These are phyloP conservation scores for Fusarium falciforme DNA, from an alignment of 2,329 filamentous ascomycete genomes.

Conservation along the genomic window DNA sequence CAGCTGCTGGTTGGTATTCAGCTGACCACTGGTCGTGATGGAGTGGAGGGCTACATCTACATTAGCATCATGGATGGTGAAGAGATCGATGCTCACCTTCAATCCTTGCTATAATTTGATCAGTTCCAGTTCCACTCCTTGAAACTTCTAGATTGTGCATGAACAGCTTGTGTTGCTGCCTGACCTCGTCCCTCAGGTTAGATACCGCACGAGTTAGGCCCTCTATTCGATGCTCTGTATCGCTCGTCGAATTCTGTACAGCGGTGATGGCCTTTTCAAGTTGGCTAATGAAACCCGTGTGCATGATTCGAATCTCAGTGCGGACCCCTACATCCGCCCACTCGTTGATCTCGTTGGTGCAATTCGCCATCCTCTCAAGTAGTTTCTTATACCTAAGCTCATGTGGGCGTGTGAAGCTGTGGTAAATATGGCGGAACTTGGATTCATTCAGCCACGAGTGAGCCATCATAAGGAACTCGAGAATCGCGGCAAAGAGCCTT, in stretches of 20 bases:
- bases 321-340: neutral
- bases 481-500: neutral
- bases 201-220: too few species aligned
- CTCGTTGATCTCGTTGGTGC: neutral
- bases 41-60: neutral
- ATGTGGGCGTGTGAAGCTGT: slow-evolving; percentile 13
- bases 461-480: slow-evolving; percentile 12
- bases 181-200: too few species aligned
- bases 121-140: too few species aligned
- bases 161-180: too few species aligned
- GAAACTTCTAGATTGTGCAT: too few species aligned
- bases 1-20: slow-evolving; percentile 9
- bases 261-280: too few species aligned
- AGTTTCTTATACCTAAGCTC: neutral
- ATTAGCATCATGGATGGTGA: neutral
- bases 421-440: slow-evolving; percentile 7
- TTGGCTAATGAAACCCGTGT: too few species aligned
- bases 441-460: slow-evolving; percentile 18
- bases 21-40: neutral
- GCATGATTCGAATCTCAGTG: slow-evolving; percentile 9
- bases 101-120: neutral
- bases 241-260: neutral
- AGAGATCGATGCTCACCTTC: neutral
- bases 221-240: neutral
- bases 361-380: neutral